A percentile compares a stretch with the other conserved stretches of the same genome.
Conservation (phyloP, 371 early-diverging fungal genomes). For the Cokeromyces recurvatus region DNA sequence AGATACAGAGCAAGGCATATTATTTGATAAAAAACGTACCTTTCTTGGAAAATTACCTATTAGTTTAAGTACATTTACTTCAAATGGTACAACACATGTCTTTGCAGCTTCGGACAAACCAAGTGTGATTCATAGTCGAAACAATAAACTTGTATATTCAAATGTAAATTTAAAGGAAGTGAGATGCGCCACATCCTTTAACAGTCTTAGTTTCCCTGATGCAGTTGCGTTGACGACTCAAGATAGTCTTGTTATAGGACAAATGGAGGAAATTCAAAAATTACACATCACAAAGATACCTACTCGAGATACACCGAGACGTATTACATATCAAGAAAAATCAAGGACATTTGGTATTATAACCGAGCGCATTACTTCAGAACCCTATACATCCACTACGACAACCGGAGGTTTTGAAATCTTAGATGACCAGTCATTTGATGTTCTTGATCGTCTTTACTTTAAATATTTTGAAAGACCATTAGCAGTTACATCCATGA, state of each 20-base stretch:
- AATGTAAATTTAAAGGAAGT: slow-evolving; percentile 82
- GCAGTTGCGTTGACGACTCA: slow-evolving; percentile 69
- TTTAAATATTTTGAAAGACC: slow-evolving; percentile 46
- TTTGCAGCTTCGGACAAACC: slow-evolving; percentile 90
- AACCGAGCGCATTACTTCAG: slow-evolving; percentile 34
- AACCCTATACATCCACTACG: slow-evolving; percentile 17
- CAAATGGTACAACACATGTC: slow-evolving; percentile 60
- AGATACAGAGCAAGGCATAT: slow-evolving; percentile 36
- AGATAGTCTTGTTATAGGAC: slow-evolving; percentile 69
- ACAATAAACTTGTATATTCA: slow-evolving; percentile 76
- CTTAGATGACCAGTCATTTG: slow-evolving; percentile 72
- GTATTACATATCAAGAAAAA: slow-evolving; percentile 65
- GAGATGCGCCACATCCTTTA: slow-evolving; percentile 66
- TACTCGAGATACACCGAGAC: slow-evolving; percentile 67
- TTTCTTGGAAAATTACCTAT: slow-evolving; percentile 80
- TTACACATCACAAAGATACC: slow-evolving; percentile 79
- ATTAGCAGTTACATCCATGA: slow-evolving; percentile 25
- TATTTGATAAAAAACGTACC: slow-evolving; percentile 63
- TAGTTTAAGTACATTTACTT: slow-evolving; percentile 59
- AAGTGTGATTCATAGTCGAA: slow-evolving; percentile 73
- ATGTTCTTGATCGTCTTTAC: slow-evolving; percentile 43
- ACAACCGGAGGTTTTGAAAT: slow-evolving; percentile 55
- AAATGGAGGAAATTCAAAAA: slow-evolving; percentile 84
- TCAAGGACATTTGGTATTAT: slow-evolving; percentile 60
- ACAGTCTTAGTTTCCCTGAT: slow-evolving; percentile 53